Conservation (phyloP, 2,329 filamentous ascomycete species). For the Pyricularia pennisetigena region DNA sequence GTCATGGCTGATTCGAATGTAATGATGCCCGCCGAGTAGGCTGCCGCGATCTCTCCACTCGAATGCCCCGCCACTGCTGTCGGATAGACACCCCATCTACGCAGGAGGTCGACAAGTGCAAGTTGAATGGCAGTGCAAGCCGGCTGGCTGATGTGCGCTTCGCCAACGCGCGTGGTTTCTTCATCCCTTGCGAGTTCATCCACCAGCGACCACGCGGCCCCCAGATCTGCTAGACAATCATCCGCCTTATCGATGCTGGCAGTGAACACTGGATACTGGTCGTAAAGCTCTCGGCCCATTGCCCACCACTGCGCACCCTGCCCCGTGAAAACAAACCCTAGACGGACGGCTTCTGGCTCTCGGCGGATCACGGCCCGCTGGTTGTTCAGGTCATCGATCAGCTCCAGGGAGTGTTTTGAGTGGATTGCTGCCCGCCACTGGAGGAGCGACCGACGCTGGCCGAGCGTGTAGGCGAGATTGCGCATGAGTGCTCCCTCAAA, state of each 20-base stretch:
- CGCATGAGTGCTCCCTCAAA: constrained; percentile 32
- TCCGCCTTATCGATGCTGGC: constrained; percentile 24
- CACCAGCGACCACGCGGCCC: constrained; percentile 24
- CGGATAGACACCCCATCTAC: constrained; percentile 24
- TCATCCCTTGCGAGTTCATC: constrained; percentile 25
- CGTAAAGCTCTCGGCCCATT: constrained; percentile 30
- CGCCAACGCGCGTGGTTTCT: constrained; percentile 22
- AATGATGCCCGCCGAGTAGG: constrained; percentile 34
- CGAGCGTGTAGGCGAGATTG: constrained; percentile 37
- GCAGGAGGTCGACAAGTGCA: constrained; percentile 24
- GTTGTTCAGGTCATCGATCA: constrained; percentile 32
- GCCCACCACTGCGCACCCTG: constrained; percentile 30
- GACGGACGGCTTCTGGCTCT: constrained; percentile 23
- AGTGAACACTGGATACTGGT: constrained; percentile 25
- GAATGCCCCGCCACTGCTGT: constrained; percentile 28
- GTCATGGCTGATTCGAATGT: constrained; percentile 33
- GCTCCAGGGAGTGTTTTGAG: constrained; percentile 31
- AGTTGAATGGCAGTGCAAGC: constrained; percentile 29
- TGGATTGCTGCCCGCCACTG: constrained; percentile 33
- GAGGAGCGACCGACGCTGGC: constrained; percentile 31
- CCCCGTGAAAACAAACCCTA: constrained; percentile 32
- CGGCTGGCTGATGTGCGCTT: constrained; percentile 29
- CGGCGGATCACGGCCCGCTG: constrained; percentile 23
- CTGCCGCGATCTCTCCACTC: constrained; percentile 33
- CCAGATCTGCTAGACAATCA: constrained; percentile 17